These are phyloP conservation scores for Annulohypoxylon nitens DNA, from an alignment of 495 filamentous ascomycete species.

Conservation along the genomic window DNA sequence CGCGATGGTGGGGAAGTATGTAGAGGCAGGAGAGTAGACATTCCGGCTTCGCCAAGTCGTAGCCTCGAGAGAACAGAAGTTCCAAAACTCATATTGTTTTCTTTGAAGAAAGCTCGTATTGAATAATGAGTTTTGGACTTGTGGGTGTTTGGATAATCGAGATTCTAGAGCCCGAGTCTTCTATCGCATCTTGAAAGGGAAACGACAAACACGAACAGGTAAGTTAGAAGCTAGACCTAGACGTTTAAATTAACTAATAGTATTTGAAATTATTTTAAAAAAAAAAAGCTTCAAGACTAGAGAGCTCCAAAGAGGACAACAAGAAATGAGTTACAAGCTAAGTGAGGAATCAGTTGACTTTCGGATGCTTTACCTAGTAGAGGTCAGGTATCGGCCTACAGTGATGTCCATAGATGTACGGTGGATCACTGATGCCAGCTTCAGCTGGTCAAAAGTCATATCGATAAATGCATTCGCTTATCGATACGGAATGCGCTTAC, in stretches of 20 bases:
- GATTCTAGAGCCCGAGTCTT: constrained; percentile 9
- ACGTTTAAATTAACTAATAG: constrained; percentile 3
- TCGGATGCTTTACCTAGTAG: background rate
- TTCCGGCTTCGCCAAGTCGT: constrained; percentile 40
- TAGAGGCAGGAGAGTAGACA: constrained; percentile 45
- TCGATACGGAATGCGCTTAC: constrained; percentile 8
- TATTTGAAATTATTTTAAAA: background rate
- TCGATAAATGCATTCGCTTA: constrained; percentile 26
- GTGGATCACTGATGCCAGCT: background rate
- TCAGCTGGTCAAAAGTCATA: constrained; percentile 24
- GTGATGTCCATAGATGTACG: too few species aligned
- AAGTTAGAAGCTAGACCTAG: background rate
- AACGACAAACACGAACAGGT: constrained; percentile 1
- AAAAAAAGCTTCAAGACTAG: background rate
- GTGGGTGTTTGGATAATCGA: background rate
- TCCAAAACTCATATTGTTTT: constrained; percentile 46
- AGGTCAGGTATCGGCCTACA: too few species aligned
- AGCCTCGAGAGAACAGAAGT: constrained; percentile 45
- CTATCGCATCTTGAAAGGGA: constrained; percentile 24
- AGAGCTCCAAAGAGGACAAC: background rate
- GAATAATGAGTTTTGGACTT: background rate
- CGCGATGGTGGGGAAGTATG: constrained; percentile 39
- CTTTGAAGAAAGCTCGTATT: background rate
- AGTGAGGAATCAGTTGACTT: background rate
- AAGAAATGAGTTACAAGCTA: background rate